Conservation (phyloP, 192 early-diverging fungal species). For the Pilaira anomala region DNA sequence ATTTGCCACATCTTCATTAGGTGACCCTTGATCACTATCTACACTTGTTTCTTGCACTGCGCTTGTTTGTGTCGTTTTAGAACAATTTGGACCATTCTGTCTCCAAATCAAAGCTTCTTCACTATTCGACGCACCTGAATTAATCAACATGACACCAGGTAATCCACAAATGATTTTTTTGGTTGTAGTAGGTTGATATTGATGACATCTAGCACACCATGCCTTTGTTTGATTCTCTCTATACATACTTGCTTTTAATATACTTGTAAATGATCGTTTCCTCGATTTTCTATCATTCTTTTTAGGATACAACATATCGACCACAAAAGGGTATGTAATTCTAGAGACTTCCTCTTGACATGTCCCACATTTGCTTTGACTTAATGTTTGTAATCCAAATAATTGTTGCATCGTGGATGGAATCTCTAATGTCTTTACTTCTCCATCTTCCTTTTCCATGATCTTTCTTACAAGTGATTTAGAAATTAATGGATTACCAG, state of each 20-base stretch:
- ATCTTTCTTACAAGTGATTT: slow-evolving; percentile 12
- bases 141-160: slow-evolving; percentile 77
- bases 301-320: slow-evolving; percentile 80
- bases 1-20: slow-evolving; percentile 13
- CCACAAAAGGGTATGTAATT: slow-evolving; percentile 72
- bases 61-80: slow-evolving; percentile 5
- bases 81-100: slow-evolving; percentile 30
- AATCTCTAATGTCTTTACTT: slow-evolving; percentile 10
- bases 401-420: slow-evolving; percentile 62
- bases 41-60: no score
- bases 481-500: slow-evolving; percentile 32
- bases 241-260: slow-evolving; percentile 56
- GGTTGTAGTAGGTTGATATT: slow-evolving; percentile 78
- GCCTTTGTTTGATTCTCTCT: slow-evolving; percentile 73
- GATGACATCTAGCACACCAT: slow-evolving; percentile 82
- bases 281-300: slow-evolving; percentile 34
- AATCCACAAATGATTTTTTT: slow-evolving; percentile 62
- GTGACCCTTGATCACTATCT: slow-evolving; percentile 11
- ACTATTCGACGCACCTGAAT: slow-evolving; percentile 61
- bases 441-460: slow-evolving; percentile 7
- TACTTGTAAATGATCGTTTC: slow-evolving; percentile 44
- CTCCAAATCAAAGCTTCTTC: slow-evolving; percentile 55
- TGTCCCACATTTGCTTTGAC: slow-evolving; percentile 60
- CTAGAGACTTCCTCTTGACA: slow-evolving; percentile 61
- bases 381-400: slow-evolving; percentile 64